Conservation (phyloP, 78 protist genomes). For the Isochrysis galbana region DNA sequence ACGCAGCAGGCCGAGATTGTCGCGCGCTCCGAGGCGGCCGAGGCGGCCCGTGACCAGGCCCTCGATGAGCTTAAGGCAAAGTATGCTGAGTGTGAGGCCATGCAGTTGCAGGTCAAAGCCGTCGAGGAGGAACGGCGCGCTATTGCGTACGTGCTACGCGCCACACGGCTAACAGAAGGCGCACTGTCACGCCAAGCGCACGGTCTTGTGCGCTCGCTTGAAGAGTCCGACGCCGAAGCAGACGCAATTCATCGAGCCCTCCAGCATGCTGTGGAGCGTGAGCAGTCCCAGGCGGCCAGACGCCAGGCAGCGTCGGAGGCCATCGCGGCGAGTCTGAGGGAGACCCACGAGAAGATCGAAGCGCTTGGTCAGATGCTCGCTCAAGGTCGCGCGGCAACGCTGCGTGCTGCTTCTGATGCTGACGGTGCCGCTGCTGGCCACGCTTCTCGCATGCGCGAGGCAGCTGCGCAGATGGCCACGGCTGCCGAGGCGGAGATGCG, state of each 20-base stretch:
- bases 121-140: not conserved
- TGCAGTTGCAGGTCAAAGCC: not conserved
- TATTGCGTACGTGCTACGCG: not conserved
- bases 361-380: not conserved
- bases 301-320: not conserved
- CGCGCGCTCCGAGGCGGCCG: conserved; percentile 23
- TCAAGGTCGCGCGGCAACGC: not conserved
- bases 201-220: not conserved
- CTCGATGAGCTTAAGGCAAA: not conserved
- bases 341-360: not conserved
- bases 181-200: not conserved
- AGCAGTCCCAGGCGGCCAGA: not conserved
- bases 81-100: not conserved
- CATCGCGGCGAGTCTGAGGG: not conserved
- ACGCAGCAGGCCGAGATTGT: conserved; percentile 10
- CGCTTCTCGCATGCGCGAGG: not conserved
- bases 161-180: not conserved
- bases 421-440: not conserved
- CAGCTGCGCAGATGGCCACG: not conserved
- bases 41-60: not conserved
- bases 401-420: not conserved
- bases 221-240: not conserved
- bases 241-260: not conserved
- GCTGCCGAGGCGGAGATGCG: not conserved
- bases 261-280: not conserved